Evolutionary conservation across 179 eudicot genomes (phyloP).

Genomic region (Silene noctiflora): DNA sequence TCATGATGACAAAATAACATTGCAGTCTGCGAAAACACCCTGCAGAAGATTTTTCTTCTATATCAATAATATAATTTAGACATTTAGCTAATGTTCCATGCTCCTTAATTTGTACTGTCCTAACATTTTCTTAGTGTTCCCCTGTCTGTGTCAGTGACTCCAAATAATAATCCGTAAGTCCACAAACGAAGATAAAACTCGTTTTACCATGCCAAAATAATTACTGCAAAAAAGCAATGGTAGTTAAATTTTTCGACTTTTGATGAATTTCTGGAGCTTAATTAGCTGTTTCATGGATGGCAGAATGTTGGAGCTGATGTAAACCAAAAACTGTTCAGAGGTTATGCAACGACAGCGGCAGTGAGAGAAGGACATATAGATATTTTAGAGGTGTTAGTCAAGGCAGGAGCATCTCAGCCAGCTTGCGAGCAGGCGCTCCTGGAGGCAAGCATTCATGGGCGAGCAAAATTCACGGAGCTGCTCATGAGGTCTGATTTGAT

Average conservation of each 20-base stretch:
- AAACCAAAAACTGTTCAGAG: conserved; percentile 80
- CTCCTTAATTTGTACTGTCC: conserved; percentile 23
- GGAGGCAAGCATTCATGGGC: conserved; percentile 81
- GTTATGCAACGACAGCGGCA: conserved; percentile 75
- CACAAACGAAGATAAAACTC: background rate
- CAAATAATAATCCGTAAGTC: background rate
- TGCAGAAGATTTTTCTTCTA: conserved; percentile 24
- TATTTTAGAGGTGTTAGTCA: conserved; percentile 69
- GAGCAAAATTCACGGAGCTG: conserved; percentile 46
- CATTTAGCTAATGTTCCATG: conserved; percentile 19
- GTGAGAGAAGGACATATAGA: conserved; percentile 77
- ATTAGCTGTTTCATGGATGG: conserved; percentile 26
- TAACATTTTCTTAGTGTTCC: conserved; percentile 10
- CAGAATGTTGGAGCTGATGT: conserved; percentile 85
- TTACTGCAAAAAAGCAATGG: background rate
- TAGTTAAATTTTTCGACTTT: background rate
- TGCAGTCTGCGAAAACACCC: conserved; percentile 16
- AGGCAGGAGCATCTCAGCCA: conserved; percentile 87
- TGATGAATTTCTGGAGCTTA: conserved; percentile 14
- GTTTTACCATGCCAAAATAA: background rate
- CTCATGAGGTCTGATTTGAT: conserved; percentile 83
- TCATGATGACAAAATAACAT: conserved; percentile 22
- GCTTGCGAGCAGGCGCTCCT: conserved; percentile 94
- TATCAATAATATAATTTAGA: conserved; percentile 4
- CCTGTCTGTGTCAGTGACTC: conserved; percentile 16